Evolutionary conservation across 2,329 filamentous ascomycete species (phyloP).

Genomic region (Daldinia eschscholtzii): DNA sequence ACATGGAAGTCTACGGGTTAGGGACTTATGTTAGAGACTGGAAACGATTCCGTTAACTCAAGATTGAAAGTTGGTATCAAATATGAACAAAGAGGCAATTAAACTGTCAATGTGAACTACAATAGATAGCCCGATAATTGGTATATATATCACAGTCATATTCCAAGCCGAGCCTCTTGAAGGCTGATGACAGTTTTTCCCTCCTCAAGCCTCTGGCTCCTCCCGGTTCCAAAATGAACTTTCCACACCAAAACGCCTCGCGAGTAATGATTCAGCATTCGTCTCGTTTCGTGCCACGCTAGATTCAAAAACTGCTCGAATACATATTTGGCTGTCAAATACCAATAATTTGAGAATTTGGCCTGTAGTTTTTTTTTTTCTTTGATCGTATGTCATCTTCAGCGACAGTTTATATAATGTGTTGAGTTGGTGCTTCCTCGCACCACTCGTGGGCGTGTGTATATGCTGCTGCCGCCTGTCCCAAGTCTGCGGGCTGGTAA

Average conservation of each 20-base stretch:
- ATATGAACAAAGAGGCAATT: slow-evolving; percentile 1
- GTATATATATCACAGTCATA: slow-evolving; percentile 27
- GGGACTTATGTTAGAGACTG: not conserved
- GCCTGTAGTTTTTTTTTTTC: not conserved
- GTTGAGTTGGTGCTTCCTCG: not conserved
- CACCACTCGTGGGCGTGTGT: not conserved
- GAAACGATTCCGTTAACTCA: not conserved
- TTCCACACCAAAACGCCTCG: slow-evolving; percentile 31
- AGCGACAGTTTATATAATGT: not conserved
- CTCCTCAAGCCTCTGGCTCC: not conserved
- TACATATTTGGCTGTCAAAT: slow-evolving; percentile 9
- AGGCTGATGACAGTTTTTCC: not conserved
- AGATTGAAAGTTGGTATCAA: not conserved
- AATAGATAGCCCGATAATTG: slow-evolving; percentile 23
- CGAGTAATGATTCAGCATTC: slow-evolving; percentile 35
- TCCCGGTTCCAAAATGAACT: slow-evolving; percentile 21
- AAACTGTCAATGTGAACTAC: slow-evolving; percentile 17
- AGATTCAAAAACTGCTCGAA: slow-evolving; percentile 2
- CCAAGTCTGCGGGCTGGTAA: not conserved
- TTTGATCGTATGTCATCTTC: slow-evolving; percentile 15
- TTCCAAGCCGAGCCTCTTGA: not conserved
- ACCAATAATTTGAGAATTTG: slow-evolving; percentile 12
- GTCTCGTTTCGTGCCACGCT: slow-evolving; percentile 16
- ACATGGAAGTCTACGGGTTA: not conserved
- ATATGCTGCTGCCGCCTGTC: not conserved